Base-by-base conservation (phyloP, 495 filamentous ascomycete species). In the Hypoxylon perforatum region DNA sequence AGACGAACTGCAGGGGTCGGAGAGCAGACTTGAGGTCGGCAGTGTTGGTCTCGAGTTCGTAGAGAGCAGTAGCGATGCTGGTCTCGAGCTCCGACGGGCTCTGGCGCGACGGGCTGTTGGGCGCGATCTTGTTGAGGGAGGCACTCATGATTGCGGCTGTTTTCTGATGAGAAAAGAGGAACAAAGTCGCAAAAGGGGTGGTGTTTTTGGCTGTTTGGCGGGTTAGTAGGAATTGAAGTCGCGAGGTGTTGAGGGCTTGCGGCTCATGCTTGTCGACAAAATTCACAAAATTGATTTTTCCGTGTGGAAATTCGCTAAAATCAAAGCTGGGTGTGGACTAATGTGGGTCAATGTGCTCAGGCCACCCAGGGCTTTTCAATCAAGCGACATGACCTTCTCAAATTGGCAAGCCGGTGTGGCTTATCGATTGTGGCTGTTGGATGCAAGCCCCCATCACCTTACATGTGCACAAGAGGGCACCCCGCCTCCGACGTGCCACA, bases 21-120 rank as follows among this genome's bases (percentile, higher is more conserved):
- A 99, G 90, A 57, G 92, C 87, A 75, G 84, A 85, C 90, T 92
- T 95, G 84, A 99, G 91, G 82, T 99, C 95, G 77, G 91, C 82
- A 76, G 93, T 96, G 88, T 96, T 97, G 84, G 88, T 92, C 91
- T 99, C 95, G 78, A 99, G 89, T 72, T 99, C 95, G 85, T 90
- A 96, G 65, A 99, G 91, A 83, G 94, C 95, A 81, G 87, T 88
- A 77, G 95, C 94, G 78, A 99, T 95, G 84, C 80, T 91, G 76
- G 84, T 88, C 91, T 99, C 95, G 70, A 97, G 87, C 87, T 99
- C 95, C 63, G 92, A 95, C 67, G 95, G 95, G 80, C 88, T 92
- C 79, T 90, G 85, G 84, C 93, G 89, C 78, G 94, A 97, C 45
- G 94, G 90, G 86, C 92, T 96, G 87, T 93, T 98, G 72, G 88